Evolutionary conservation across 768 basidiomycete genomes (phyloP), one percentile per base, ranked within the genome.

Genomic region (Clavulina sp.): DNA sequence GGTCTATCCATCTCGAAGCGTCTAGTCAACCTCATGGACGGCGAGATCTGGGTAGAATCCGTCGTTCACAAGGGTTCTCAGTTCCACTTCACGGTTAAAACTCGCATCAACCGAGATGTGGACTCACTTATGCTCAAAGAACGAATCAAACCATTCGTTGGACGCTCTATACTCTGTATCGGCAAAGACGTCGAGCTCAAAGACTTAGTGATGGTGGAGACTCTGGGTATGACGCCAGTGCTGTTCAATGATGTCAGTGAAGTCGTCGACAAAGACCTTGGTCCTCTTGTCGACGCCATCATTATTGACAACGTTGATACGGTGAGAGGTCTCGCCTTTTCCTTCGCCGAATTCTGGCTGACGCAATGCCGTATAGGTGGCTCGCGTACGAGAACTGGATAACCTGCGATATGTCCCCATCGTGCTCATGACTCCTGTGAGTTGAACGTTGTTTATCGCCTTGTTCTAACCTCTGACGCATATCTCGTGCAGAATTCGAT

Each of bases 21-120:
- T 1, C 79, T 99, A 23, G 93, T 97, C 18, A 81, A 80, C 46
- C 81, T 99, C 59, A 99, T 99, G 95, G 80, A 87, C 59, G 95
- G 95, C 43, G 87, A 93, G 60, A 86, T 99, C 73, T 99, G 95
- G 95, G 95, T 99, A 21, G 87, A 95, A 67, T 84, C 81, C 55
- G 89, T 93, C 64, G 85, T 93, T 54, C 75, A 83, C 43, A 83
- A 86, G 59, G 95, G 95, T 26, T 85, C 80, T 69, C 81, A 80
- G 65, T 93, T 96, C 76, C 93, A 84, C 77, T 97, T 97, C 72
- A 92, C 89, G 26, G 88, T 92, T 68, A 76, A 78, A 52, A 75
- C 77, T 58, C 23, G 34, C n/a, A 73, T 80, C 7, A 71, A 84
- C 63, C 88, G 91, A 50, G 71, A 68, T 54, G 82, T 79, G 24